Evolutionary conservation across 352 stramenopile species (phyloP).

Genomic region (Thraustotheca clavata): DNA sequence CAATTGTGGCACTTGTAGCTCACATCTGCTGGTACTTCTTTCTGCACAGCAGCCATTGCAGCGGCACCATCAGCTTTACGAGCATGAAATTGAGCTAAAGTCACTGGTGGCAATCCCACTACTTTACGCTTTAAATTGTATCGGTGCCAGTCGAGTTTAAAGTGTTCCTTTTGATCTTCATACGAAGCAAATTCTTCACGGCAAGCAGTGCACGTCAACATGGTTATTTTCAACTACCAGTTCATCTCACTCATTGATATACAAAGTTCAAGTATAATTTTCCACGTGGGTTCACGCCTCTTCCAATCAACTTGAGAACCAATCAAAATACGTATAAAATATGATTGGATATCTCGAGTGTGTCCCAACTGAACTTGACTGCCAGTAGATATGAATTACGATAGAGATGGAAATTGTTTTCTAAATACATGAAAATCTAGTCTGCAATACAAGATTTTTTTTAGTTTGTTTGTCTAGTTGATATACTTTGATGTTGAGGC

Average conservation of each 20-base stretch:
- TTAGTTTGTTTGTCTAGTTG: too few species aligned
- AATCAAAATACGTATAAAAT: conserved; percentile 15
- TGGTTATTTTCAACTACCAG: conserved; percentile 21
- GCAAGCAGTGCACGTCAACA: conserved; percentile 80
- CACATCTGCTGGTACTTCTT: conserved; percentile 4
- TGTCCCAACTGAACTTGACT: too few species aligned
- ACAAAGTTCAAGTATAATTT: conserved; percentile 6
- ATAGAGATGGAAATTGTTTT: too few species aligned
- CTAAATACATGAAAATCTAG: too few species aligned
- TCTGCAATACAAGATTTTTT: too few species aligned
- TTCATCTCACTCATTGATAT: background rate
- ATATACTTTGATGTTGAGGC: too few species aligned
- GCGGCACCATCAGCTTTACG: conserved; percentile 47
- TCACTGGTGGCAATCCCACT: conserved; percentile 87
- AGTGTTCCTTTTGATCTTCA: conserved; percentile 80
- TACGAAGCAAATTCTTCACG: conserved; percentile 52
- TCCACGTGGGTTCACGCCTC: conserved; percentile 1
- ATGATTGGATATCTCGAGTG: too few species aligned
- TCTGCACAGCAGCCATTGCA: conserved; percentile 30
- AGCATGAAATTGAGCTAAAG: conserved; percentile 75
- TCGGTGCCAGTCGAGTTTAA: conserved; percentile 95
- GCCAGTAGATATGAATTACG: too few species aligned
- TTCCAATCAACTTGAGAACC: conserved; percentile 17
- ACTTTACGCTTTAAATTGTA: conserved; percentile 97
- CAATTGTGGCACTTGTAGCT: conserved; percentile 70